These are phyloP conservation scores for Aspergillus neoniger DNA, from an alignment of 2,329 filamentous ascomycete species.

Conservation along the genomic window DNA sequence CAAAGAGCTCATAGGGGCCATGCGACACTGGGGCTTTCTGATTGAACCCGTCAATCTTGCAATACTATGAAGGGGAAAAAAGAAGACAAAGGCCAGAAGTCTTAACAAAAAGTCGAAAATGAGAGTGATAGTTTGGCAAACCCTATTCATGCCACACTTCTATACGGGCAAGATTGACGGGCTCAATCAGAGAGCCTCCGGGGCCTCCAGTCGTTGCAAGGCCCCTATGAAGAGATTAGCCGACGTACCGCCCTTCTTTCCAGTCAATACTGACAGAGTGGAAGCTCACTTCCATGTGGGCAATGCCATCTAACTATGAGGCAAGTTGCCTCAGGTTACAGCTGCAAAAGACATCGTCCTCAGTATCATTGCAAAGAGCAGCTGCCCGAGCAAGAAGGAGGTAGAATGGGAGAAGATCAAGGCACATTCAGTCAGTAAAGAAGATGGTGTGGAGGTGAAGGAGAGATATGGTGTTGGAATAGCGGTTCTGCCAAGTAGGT, in stretches of 20 bases:
- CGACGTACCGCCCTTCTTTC: conserved; percentile 25
- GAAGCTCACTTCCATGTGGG: conserved; percentile 23
- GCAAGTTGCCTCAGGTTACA: conserved; percentile 24
- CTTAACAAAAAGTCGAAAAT: not conserved
- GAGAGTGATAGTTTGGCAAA: conserved; percentile 22
- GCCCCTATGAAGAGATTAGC: conserved; percentile 26
- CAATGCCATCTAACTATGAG: conserved; percentile 30
- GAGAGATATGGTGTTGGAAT: conserved; percentile 20
- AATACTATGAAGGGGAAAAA: too few relatives aligned
- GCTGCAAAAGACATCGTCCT: conserved; percentile 25
- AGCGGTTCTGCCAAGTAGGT: too few relatives aligned
- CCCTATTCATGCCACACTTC: too few relatives aligned
- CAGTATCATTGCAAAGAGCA: conserved; percentile 22
- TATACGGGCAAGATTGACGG: conserved; percentile 15
- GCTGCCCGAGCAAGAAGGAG: conserved; percentile 16
- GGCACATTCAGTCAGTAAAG: conserved; percentile 28
- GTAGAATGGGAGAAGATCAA: conserved; percentile 30
- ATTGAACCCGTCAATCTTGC: too few relatives aligned
- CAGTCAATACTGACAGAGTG: too few relatives aligned
- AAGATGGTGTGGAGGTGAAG: conserved; percentile 24
- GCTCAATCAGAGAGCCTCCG: not conserved
- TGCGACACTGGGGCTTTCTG: too few relatives aligned
- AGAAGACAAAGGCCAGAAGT: too few relatives aligned
- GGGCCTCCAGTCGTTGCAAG: not conserved
- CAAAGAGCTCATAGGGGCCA: not conserved